These are phyloP conservation scores for Fusarium pseudocircinatum DNA, from an alignment of 2,329 filamentous ascomycete species.

Conservation along the genomic window DNA sequence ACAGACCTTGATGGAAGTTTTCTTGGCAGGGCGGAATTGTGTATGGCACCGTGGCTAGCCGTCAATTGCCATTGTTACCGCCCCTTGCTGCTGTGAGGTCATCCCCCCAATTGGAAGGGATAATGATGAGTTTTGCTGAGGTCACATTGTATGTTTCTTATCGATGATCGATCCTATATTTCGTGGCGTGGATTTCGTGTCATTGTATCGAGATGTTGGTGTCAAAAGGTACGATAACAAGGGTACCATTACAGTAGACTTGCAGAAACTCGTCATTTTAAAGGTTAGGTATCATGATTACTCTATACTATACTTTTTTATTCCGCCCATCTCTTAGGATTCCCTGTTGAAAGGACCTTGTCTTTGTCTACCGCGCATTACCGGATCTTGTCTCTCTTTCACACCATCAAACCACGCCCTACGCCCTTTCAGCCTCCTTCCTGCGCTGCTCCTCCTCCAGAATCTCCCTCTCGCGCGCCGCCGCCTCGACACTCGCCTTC, in stretches of 20 bases:
- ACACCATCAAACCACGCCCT: constrained; percentile 33
- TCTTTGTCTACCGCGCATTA: constrained; percentile 6
- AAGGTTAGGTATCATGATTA: constrained; percentile 32
- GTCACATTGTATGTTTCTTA: constrained; percentile 27
- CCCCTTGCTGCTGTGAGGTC: constrained; percentile 17
- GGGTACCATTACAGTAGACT: neutral
- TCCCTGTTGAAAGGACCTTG: constrained; percentile 40
- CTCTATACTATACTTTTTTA: neutral
- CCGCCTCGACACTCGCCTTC: constrained; percentile 81
- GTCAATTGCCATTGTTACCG: constrained; percentile 37
- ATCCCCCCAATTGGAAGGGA: neutral
- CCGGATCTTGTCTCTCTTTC: neutral
- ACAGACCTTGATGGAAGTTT: neutral
- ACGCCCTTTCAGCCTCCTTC: constrained; percentile 55
- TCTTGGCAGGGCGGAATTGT: constrained; percentile 39
- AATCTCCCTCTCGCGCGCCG: constrained; percentile 68
- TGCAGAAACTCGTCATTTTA: neutral
- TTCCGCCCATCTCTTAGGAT: neutral
- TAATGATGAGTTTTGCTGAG: neutral
- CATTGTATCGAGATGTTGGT: constrained; percentile 15
- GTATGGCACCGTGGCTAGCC: constrained; percentile 34
- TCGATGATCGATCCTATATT: constrained; percentile 17
- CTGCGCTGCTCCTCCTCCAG: constrained; percentile 67
- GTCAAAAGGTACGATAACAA: neutral
- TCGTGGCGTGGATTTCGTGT: neutral